Evolutionary conservation across 495 filamentous ascomycete species (phyloP).

Genomic region (Parathielavia hyrcaniae): DNA sequence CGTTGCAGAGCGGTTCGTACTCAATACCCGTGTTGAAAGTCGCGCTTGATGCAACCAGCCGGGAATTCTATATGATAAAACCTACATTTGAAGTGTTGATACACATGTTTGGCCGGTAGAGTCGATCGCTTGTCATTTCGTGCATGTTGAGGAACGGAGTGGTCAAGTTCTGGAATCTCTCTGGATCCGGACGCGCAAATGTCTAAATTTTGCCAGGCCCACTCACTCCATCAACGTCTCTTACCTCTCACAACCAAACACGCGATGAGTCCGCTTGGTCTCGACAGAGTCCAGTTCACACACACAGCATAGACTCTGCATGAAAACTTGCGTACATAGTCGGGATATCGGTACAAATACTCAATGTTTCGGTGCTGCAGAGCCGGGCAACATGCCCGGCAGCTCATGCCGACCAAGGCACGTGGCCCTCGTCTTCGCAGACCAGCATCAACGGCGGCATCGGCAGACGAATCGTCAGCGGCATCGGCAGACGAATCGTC

Average conservation of each 20-base stretch:
- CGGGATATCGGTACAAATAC: too few species aligned
- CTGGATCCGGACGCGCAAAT: not conserved
- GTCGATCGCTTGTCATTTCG: too few species aligned
- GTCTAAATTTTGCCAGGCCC: not conserved
- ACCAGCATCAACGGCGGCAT: not conserved
- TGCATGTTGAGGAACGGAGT: too few species aligned
- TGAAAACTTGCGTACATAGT: not conserved
- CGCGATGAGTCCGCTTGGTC: too few species aligned
- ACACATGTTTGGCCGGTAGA: too few species aligned
- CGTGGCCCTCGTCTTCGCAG: not conserved
- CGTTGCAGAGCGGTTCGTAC: too few species aligned
- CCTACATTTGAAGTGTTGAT: too few species aligned
- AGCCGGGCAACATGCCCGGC: conserved; percentile 7
- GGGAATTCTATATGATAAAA: too few species aligned
- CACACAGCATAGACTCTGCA: not conserved
- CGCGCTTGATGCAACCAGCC: too few species aligned
- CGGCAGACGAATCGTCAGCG: too few species aligned
- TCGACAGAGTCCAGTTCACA: not conserved
- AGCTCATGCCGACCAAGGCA: not conserved
- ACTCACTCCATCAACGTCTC: not conserved
- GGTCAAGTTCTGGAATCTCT: not conserved
- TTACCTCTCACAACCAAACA: not conserved
- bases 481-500: too few species aligned
- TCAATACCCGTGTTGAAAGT: too few species aligned
- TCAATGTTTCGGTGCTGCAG: conserved; percentile 6